Conservation (phyloP, 768 basidiomycete species). For the Rubroboletus pulcherrimus region DNA sequence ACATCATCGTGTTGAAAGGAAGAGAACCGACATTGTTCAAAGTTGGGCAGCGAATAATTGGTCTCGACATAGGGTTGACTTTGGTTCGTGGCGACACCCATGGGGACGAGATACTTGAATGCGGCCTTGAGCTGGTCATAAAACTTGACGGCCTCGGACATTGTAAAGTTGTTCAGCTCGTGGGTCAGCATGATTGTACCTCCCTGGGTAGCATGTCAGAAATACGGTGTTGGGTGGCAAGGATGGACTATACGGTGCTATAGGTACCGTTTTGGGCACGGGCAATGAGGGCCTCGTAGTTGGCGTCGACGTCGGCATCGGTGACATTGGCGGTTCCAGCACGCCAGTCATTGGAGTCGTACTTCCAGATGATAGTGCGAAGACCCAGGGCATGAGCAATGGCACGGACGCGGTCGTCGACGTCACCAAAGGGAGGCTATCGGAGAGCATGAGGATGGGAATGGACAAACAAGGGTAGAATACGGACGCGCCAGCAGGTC, state of each 20-base stretch:
- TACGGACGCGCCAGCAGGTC: constrained; percentile 55
- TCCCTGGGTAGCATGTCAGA: constrained; percentile 23
- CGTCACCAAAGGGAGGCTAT: constrained; percentile 62
- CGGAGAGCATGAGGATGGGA: background rate
- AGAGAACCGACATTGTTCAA: constrained; percentile 40
- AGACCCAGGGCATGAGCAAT: constrained; percentile 67
- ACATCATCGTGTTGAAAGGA: background rate
- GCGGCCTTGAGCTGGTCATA: constrained; percentile 42
- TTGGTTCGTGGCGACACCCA: constrained; percentile 49
- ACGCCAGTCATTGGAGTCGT: constrained; percentile 73
- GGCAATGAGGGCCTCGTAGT: constrained; percentile 53
- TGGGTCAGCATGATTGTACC: constrained; percentile 57
- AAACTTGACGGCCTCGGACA: constrained; percentile 55
- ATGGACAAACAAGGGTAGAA: background rate
- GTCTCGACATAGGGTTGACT: constrained; percentile 52
- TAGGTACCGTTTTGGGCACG: constrained; percentile 43
- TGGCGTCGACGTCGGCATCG: constrained; percentile 43
- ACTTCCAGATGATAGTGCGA: constrained; percentile 70
- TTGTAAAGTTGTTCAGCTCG: constrained; percentile 58
- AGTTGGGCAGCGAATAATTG: constrained; percentile 39
- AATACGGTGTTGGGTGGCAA: background rate
- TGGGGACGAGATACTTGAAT: constrained; percentile 50
- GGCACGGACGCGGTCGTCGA: constrained; percentile 73
- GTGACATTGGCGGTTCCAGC: constrained; percentile 46
- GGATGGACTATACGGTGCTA: constrained; percentile 27